Evolutionary conservation across 139 green algal species (phyloP).

Genomic region (Ostreobium quekettii): DNA sequence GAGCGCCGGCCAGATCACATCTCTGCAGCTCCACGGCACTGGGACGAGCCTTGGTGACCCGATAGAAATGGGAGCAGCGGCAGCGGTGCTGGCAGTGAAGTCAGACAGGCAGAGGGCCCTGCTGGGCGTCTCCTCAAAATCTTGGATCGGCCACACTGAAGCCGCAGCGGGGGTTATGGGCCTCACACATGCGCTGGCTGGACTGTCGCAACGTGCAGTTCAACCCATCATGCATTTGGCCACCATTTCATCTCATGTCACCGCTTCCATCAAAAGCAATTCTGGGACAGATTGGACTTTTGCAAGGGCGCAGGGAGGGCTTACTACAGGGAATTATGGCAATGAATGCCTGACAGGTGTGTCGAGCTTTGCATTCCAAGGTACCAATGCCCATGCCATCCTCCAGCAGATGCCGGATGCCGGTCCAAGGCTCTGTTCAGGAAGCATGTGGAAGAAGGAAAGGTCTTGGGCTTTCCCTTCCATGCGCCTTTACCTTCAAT

Average conservation of each 20-base stretch:
- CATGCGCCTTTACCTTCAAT: background rate
- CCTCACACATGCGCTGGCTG: conserved; percentile 38
- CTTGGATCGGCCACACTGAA: conserved; percentile 78
- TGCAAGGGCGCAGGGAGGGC: conserved; percentile 14
- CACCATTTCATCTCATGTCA: conserved; percentile 47
- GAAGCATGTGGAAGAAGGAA: too few relatives aligned
- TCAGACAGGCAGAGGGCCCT: conserved; percentile 26
- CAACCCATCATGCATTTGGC: conserved; percentile 52
- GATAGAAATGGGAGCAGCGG: conserved; percentile 54
- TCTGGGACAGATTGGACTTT: conserved; percentile 9
- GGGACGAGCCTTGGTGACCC: conserved; percentile 68
- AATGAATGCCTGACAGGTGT: conserved; percentile 25
- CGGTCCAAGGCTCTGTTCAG: too few relatives aligned
- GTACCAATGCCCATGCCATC: conserved; percentile 48
- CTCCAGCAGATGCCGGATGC: too few relatives aligned
- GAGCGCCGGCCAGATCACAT: background rate
- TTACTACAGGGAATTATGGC: background rate
- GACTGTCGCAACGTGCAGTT: background rate
- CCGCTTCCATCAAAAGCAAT: conserved; percentile 12
- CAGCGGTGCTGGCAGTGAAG: conserved; percentile 23
- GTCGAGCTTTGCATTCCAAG: conserved; percentile 70
- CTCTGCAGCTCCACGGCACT: conserved; percentile 43
- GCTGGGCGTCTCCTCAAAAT: conserved; percentile 52
- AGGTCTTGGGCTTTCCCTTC: conserved; percentile 12
- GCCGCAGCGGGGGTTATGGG: conserved; percentile 64